Evolutionary conservation across 768 basidiomycete genomes (phyloP).

Genomic region (Pulveroboletus sp.): DNA sequence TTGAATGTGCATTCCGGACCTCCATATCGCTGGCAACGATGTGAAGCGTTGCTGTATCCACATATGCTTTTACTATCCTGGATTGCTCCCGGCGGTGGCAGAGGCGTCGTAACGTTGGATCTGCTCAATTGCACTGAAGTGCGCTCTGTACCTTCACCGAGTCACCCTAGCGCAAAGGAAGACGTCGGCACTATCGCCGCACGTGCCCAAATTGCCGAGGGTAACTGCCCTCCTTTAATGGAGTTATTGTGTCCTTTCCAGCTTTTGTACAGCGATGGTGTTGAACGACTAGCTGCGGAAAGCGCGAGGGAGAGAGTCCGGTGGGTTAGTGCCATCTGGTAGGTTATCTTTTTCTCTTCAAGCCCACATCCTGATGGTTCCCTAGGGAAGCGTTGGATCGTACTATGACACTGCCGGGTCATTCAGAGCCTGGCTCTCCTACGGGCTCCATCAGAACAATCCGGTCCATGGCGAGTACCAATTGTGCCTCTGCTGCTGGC

Average conservation of each 20-base stretch:
- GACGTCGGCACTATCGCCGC: constrained; percentile 90
- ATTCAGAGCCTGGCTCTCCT: constrained; percentile 44
- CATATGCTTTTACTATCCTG: constrained; percentile 84
- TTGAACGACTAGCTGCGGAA: constrained; percentile 87
- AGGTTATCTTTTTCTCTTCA: constrained; percentile 20
- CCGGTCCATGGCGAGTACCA: constrained; percentile 48
- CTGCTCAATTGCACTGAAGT: constrained; percentile 85
- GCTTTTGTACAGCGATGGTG: constrained; percentile 84
- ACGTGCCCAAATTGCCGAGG: constrained; percentile 49
- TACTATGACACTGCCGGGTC: constrained; percentile 49
- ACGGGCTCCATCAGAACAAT: constrained; percentile 69
- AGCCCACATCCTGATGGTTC: background rate
- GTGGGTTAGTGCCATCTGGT: constrained; percentile 94
- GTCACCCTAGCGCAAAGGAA: constrained; percentile 75
- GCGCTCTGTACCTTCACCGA: constrained; percentile 77
- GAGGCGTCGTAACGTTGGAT: constrained; percentile 85
- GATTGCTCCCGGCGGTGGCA: constrained; percentile 79
- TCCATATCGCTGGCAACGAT: constrained; percentile 79
- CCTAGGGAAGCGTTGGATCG: constrained; percentile 77
- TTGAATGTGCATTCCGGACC: constrained; percentile 85
- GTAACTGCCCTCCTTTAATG: constrained; percentile 46
- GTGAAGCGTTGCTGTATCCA: constrained; percentile 79
- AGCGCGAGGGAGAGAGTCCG: constrained; percentile 81
- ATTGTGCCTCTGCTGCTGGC: constrained; percentile 30
- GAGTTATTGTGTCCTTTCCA: constrained; percentile 88